These are phyloP conservation scores for Lentinula guzmanii DNA, from an alignment of 768 basidiomycete genomes.

Conservation along the genomic window DNA sequence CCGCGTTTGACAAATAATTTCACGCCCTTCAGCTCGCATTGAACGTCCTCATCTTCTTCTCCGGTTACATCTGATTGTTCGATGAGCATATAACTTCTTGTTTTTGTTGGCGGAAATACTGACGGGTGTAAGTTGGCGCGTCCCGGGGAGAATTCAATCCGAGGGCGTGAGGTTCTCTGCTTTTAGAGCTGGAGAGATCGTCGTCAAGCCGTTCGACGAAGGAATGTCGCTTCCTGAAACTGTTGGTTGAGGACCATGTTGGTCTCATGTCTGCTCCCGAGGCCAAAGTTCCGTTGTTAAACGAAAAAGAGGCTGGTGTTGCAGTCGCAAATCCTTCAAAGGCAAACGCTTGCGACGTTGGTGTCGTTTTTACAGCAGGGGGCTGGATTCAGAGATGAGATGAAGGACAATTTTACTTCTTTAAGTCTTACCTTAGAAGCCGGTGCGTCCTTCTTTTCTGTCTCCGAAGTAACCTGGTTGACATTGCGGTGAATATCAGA, in stretches of 20 bases:
- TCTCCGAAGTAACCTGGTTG: not conserved
- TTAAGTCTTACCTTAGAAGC: not conserved
- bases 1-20: slow-evolving; percentile 58
- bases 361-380: not conserved
- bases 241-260: slow-evolving; percentile 1
- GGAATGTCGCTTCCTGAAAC: slow-evolving; percentile 4
- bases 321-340: not conserved
- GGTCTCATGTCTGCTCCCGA: slow-evolving; percentile 4
- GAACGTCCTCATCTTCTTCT: slow-evolving; percentile 57
- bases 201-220: not conserved
- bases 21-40: slow-evolving; percentile 52
- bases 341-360: not conserved
- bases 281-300: not conserved
- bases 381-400: not conserved
- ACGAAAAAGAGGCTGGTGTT: not conserved
- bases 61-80: slow-evolving; percentile 41
- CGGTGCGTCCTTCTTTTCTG: not conserved
- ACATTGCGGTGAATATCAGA: not conserved
- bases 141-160: not conserved
- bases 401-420: too few species aligned
- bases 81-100: not conserved
- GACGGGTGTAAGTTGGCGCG: not conserved
- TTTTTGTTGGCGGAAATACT: not conserved
- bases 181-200: not conserved
- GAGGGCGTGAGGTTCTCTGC: not conserved